These are phyloP conservation scores for Podospora fimiseda DNA, from an alignment of 495 filamentous ascomycete species.

Conservation along the genomic window DNA sequence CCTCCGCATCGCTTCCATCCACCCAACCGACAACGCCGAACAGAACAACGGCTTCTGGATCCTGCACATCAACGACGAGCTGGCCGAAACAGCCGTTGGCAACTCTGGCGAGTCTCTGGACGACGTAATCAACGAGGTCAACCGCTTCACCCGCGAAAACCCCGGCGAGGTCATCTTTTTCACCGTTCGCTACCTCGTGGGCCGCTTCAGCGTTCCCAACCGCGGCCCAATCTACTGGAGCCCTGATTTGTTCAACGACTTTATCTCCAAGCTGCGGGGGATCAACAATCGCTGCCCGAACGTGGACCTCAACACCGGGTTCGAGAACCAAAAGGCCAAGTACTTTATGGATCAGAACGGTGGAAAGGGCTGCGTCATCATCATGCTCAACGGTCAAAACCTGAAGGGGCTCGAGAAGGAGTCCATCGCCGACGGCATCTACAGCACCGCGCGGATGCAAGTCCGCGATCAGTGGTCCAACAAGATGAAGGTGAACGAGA, in stretches of 20 bases:
- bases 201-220: slow-evolving; percentile 15
- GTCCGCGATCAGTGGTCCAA: slow-evolving; percentile 20
- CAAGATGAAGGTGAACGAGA: slow-evolving; percentile 5
- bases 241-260: slow-evolving; percentile 7
- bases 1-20: slow-evolving; percentile 21
- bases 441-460: slow-evolving; percentile 7
- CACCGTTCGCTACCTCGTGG: slow-evolving; percentile 22
- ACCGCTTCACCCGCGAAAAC: slow-evolving; percentile 24
- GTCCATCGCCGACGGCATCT: slow-evolving; percentile 17
- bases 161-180: slow-evolving; percentile 32
- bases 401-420: slow-evolving; percentile 7
- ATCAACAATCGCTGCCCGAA: slow-evolving; percentile 20
- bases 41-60: slow-evolving; percentile 16
- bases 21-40: slow-evolving; percentile 4
- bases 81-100: slow-evolving; percentile 15
- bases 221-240: slow-evolving; percentile 18
- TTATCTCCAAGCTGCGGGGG: slow-evolving; percentile 15
- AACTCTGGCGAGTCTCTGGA: slow-evolving; percentile 24
- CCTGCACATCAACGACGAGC: slow-evolving; percentile 17
- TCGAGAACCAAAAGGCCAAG: slow-evolving; percentile 15
- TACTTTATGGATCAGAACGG: slow-evolving; percentile 21
- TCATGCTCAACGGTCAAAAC: slow-evolving; percentile 14
- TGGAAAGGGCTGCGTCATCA: slow-evolving; percentile 19
- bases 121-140: slow-evolving; percentile 26
- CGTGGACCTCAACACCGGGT: slow-evolving; percentile 13